Base-by-base conservation (phyloP, 345 rosid genomes). In the Populus simonii region DNA sequence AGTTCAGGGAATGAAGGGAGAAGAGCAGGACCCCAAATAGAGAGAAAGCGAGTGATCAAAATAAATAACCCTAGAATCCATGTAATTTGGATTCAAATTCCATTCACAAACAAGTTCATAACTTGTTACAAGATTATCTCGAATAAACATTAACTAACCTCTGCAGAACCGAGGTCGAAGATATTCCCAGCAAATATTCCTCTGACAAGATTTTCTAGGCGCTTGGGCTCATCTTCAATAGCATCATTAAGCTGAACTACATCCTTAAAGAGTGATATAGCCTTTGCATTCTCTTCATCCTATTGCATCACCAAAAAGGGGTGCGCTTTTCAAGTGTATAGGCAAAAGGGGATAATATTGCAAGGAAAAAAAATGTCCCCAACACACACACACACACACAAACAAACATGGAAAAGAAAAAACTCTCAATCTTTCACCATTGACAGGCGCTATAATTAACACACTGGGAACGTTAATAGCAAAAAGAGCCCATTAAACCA, bases 241-340 rank as follows among this genome's bases (percentile, higher is more conserved):
- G 84, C 88, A 86, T 92, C 97, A 83, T 85, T 90, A 29, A 94
- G 87, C 84, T 73, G 85, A 38, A 94, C 89, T 70, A 94, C 98
- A 43, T 94, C 87, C 25, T 70, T 82, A 80, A 96, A 96, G 12
- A 92, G 85, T 75, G 99, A 81, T 83, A 94, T 94, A 79, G 99
- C 99, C 87, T 94, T 94, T 25, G 92, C 92, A 90, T 96, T 96
- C 90, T 96, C 99, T 78, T 96, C 99, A 76, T 92, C 97, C 99
- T 96, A 74, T 80, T 39, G 65, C 67, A 79, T 76, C 36, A 76
- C n/a, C 27, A 29, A 29, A 45, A 79, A 76, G 36, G 36, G 16
- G 76, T 38, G 20, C n/a, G 7, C 8, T 27, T 7, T 35, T 23
- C 67, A 61, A 65, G 13, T 62, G 36, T 11, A 75, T n/a, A 10